Evolutionary conservation across 2,329 filamentous ascomycete species (phyloP).

Genomic region (Tolypocladium inflatum): DNA sequence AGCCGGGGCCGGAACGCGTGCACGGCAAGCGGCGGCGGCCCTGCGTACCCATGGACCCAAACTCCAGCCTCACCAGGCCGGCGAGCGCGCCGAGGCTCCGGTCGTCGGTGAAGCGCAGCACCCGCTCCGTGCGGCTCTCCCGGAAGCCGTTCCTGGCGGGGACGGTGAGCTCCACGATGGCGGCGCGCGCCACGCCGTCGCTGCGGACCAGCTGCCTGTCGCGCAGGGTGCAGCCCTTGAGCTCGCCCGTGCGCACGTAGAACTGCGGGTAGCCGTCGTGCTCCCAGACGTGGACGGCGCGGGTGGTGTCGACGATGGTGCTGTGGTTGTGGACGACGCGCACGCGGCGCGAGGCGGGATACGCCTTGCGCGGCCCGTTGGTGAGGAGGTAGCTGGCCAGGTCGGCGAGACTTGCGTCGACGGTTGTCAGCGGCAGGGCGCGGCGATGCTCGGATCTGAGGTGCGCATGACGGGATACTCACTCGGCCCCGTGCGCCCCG

Average conservation of each 20-base stretch:
- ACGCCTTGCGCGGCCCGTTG: slow-evolving; percentile 15
- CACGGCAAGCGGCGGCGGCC: not conserved
- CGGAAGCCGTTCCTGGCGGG: slow-evolving; percentile 11
- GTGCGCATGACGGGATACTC: not conserved
- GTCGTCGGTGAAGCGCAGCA: slow-evolving; percentile 29
- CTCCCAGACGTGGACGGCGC: slow-evolving; percentile 31
- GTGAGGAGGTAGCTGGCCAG: slow-evolving; percentile 15
- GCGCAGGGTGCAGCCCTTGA: slow-evolving; percentile 16
- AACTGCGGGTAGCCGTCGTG: slow-evolving; percentile 38
- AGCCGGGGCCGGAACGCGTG: not conserved
- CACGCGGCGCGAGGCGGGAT: slow-evolving; percentile 18
- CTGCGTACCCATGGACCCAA: slow-evolving; percentile 22
- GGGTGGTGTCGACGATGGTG: slow-evolving; percentile 26
- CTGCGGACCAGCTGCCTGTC: slow-evolving; percentile 16
- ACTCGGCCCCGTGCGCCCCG: slow-evolving; percentile 7
- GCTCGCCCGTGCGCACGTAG: slow-evolving; percentile 24
- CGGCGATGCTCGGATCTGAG: not conserved
- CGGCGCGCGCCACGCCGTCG: slow-evolving; percentile 14
- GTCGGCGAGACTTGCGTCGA: slow-evolving; percentile 13
- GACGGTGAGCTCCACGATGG: slow-evolving; percentile 21
- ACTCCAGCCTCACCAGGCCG: slow-evolving; percentile 23
- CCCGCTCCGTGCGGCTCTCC: slow-evolving; percentile 19
- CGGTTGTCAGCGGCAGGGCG: not conserved
- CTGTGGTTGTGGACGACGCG: slow-evolving; percentile 22
- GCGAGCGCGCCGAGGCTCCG: slow-evolving; percentile 21